phyloP scores from a whole-genome alignment of 805 yeast genomes.

The Dipodascopsis tothii region DNA sequence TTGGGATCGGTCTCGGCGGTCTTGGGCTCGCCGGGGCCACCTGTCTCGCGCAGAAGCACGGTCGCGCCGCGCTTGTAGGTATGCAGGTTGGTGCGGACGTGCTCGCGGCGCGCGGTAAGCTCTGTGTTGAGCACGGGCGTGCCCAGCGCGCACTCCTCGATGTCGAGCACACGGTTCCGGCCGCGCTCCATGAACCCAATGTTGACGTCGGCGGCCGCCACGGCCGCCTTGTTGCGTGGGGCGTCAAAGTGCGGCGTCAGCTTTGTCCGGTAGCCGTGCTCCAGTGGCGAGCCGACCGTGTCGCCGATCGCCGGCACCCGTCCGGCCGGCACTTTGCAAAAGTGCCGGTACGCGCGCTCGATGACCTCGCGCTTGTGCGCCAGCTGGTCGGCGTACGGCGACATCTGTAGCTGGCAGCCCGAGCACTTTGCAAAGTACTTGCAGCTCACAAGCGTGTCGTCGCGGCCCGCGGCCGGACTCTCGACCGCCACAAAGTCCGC shows the following conservation, averaged over 20 bases:
- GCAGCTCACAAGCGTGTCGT: conserved; percentile 61
- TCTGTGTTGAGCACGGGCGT: conserved; percentile 72
- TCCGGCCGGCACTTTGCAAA: conserved; percentile 39
- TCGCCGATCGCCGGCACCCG: conserved; percentile 52
- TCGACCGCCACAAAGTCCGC: conserved; percentile 58
- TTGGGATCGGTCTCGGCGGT: conserved; percentile 74
- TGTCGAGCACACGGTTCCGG: conserved; percentile 63
- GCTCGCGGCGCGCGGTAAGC: conserved; percentile 56
- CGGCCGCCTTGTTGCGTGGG: conserved; percentile 43
- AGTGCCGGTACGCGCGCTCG: conserved; percentile 68
- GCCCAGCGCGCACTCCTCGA: conserved; percentile 90
- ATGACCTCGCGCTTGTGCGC: conserved; percentile 66
- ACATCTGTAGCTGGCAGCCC: conserved; percentile 87
- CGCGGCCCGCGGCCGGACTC: conserved; percentile 39
- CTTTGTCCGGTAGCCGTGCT: conserved; percentile 78
- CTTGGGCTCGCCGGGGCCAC: conserved; percentile 36
- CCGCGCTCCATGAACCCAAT: conserved; percentile 87
- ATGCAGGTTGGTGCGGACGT: conserved; percentile 43
- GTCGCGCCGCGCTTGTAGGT: conserved; percentile 76
- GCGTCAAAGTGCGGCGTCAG: conserved; percentile 91
- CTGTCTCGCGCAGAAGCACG: conserved; percentile 62
- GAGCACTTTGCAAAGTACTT: conserved; percentile 86
- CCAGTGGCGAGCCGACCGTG: conserved; percentile 70
- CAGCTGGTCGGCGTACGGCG: conserved; percentile 67
- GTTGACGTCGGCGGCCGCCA: conserved; percentile 36